Conservation (phyloP, 345 rosid species). For the Rhodamnia argentea region DNA sequence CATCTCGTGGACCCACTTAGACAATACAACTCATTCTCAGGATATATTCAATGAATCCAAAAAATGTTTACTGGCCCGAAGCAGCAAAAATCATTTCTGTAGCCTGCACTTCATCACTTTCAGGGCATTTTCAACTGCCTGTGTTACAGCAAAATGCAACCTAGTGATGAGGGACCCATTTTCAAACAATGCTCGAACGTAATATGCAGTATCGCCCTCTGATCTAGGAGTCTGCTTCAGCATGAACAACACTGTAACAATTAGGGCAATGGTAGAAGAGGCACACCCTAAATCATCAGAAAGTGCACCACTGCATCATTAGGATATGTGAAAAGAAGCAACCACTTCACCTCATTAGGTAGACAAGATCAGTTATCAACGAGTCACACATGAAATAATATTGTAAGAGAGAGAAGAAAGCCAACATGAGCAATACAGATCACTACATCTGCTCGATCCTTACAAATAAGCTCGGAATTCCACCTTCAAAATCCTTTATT, state of each 20-base stretch:
- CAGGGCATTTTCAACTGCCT: not conserved
- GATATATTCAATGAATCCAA: not conserved
- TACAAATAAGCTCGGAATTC: not conserved
- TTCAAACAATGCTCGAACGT: not conserved
- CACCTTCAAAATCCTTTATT: not conserved
- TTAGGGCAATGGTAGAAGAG: not conserved
- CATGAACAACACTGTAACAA: not conserved
- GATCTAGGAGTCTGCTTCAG: not conserved
- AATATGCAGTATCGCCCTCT: not conserved
- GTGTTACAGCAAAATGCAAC: not conserved
- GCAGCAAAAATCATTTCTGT: not conserved
- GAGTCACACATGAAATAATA: not conserved
- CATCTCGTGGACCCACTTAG: not conserved
- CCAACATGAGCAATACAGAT: not conserved
- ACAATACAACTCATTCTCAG: not conserved
- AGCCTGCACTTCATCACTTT: not conserved
- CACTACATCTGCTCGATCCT: not conserved
- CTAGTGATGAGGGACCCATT: not conserved
- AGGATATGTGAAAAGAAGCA: not conserved
- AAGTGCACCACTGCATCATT: not conserved
- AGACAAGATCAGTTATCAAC: not conserved
- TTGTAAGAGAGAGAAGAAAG: not conserved
- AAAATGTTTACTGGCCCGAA: not conserved
- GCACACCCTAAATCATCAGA: not conserved
- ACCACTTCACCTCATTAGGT: not conserved